Conservation (phyloP, 768 basidiomycete species). For the Psilocybe tampanensis region DNA sequence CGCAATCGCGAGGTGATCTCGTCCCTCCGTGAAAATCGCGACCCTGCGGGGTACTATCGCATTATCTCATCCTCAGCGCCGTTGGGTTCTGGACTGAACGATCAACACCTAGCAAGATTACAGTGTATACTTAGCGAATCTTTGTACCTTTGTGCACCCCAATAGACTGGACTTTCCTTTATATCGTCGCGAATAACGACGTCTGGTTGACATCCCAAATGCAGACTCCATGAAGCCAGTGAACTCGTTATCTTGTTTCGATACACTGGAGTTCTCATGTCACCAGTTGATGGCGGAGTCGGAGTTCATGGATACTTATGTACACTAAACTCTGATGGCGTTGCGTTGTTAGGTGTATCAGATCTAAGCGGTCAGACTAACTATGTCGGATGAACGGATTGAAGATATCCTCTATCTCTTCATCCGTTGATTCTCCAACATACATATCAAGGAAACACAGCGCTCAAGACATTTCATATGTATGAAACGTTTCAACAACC, state of each 20-base stretch:
- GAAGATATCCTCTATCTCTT: too few relatives aligned
- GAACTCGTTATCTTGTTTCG: neutral
- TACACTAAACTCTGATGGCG: neutral
- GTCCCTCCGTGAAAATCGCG: constrained; percentile 19
- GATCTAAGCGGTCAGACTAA: neutral
- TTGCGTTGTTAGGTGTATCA: neutral
- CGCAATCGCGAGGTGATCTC: neutral
- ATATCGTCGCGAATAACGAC: neutral
- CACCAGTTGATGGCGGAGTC: neutral
- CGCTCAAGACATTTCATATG: too few relatives aligned
- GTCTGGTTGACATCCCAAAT: neutral
- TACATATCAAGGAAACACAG: too few relatives aligned
- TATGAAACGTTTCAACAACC: too few relatives aligned
- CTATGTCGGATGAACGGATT: neutral
- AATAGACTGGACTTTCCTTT: neutral
- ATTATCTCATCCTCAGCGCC: too few relatives aligned
- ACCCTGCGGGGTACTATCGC: constrained; percentile 6
- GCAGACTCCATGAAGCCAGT: neutral
- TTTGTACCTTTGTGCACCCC: too few relatives aligned
- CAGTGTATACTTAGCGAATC: too few relatives aligned
- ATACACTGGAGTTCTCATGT: neutral
- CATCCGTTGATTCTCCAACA: too few relatives aligned
- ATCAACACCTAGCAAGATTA: too few relatives aligned
- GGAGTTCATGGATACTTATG: neutral
- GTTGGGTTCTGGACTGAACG: too few relatives aligned